Conservation (phyloP, 2,329 filamentous ascomycete genomes). For the Fusarium bactridioides region DNA sequence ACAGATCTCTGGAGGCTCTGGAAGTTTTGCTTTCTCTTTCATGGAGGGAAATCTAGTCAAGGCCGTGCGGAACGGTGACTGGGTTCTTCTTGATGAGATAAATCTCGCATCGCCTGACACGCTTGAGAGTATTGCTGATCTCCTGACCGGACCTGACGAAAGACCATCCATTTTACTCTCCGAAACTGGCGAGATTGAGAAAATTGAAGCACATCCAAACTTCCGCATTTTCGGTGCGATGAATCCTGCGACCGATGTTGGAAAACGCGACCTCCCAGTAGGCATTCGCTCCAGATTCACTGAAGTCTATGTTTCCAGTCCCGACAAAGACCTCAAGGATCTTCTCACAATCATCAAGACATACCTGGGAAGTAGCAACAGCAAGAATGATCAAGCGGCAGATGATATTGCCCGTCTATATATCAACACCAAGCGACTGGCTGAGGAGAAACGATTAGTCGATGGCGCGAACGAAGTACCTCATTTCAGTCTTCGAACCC, state of each 20-base stretch:
- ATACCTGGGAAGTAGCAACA: conserved; percentile 78
- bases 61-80: conserved; percentile 94
- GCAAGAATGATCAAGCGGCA: conserved; percentile 75
- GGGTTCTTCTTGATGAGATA: conserved; percentile 96
- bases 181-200: conserved; percentile 92
- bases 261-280: conserved; percentile 90
- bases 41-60: conserved; percentile 96
- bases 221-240: conserved; percentile 98
- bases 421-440: conserved; percentile 82
- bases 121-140: conserved; percentile 88
- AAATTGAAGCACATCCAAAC: conserved; percentile 86
- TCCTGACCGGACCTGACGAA: conserved; percentile 77
- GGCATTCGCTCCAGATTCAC: conserved; percentile 93
- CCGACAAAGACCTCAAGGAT: conserved; percentile 86
- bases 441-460: conserved; percentile 83
- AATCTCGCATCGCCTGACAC: conserved; percentile 96
- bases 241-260: conserved; percentile 98
- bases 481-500: conserved; percentile 93
- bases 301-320: conserved; percentile 91
- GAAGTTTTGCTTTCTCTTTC: conserved; percentile 91
- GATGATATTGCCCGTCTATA: conserved; percentile 88
- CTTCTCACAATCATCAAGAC: conserved; percentile 87
- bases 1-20: conserved; percentile 75
- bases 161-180: conserved; percentile 86
- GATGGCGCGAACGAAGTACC: conserved; percentile 96